A percentile compares a stretch with the other conserved stretches of the same genome.
These are phyloP conservation scores for Clavulina sp. DNA, from an alignment of 768 basidiomycete genomes.

Conservation along the genomic window DNA sequence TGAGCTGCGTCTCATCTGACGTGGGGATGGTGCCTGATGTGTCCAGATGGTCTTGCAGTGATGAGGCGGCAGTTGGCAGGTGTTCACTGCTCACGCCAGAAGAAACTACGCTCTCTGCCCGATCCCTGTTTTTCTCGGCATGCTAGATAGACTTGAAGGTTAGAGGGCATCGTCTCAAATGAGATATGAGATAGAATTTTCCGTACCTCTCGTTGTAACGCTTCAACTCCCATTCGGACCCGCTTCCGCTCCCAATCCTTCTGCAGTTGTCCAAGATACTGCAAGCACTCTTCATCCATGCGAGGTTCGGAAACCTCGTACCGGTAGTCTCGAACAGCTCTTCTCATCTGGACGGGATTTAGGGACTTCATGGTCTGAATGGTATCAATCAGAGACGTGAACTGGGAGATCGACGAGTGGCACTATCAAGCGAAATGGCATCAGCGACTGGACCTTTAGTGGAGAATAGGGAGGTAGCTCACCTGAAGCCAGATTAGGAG, in stretches of 20 bases:
- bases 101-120: constrained; percentile 39
- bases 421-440: no score
- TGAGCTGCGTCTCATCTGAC: constrained; percentile 23
- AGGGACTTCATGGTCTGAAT: constrained; percentile 74
- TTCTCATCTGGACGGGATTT: constrained; percentile 94
- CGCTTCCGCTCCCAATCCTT: constrained; percentile 94
- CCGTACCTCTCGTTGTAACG: constrained; percentile 61
- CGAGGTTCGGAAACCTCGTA: constrained; percentile 83
- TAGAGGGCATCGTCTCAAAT: no score
- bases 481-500: constrained; percentile 78
- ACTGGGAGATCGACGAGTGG: constrained; percentile 58
- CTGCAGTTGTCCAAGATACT: constrained; percentile 87
- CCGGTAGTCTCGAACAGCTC: constrained; percentile 73
- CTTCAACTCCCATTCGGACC: constrained; percentile 72
- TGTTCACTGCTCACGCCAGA: constrained; percentile 23
- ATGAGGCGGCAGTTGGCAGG: constrained; percentile 9
- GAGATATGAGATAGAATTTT: constrained; percentile 1
- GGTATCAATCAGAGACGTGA: constrained; percentile 72
- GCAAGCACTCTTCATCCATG: constrained; percentile 90
- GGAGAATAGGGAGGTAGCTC: constrained; percentile 12
- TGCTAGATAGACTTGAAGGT: no score
- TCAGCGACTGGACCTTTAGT: no score
- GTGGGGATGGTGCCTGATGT: constrained; percentile 17
- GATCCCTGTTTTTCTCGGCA: constrained; percentile 48
- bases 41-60: neutral